Evolutionary conservation across 1,139 yeast genomes (phyloP).

Genomic region (Debaryomycetaceae sp.): DNA sequence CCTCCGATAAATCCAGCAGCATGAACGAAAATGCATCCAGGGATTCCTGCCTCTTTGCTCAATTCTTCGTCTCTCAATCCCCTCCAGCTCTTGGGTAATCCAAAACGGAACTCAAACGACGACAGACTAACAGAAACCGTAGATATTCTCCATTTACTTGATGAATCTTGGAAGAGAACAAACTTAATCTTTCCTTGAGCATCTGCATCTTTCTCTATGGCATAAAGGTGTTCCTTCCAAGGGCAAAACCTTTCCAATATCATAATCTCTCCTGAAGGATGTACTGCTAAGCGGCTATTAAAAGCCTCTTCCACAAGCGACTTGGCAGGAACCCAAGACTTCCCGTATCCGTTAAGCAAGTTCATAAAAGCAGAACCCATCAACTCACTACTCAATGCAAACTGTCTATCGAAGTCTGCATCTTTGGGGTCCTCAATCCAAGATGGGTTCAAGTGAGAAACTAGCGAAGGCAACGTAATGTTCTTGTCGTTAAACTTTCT

Average conservation of each 20-base stretch:
- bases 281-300: slow-evolving; percentile 48
- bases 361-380: slow-evolving; percentile 80
- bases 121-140: slow-evolving; percentile 76
- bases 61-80: slow-evolving; percentile 88
- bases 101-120: slow-evolving; percentile 80
- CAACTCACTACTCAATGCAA: slow-evolving; percentile 67
- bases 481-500: slow-evolving; percentile 30
- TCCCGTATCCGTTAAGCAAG: slow-evolving; percentile 68
- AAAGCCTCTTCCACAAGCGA: slow-evolving; percentile 71
- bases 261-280: slow-evolving; percentile 67
- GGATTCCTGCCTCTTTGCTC: slow-evolving; percentile 68
- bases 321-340: slow-evolving; percentile 91
- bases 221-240: slow-evolving; percentile 91
- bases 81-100: slow-evolving; percentile 89
- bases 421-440: slow-evolving; percentile 74
- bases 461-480: slow-evolving; percentile 77
- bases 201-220: slow-evolving; percentile 61
- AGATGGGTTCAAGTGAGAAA: slow-evolving; percentile 73
- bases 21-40: slow-evolving; percentile 86
- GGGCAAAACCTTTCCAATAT: slow-evolving; percentile 75
- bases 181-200: slow-evolving; percentile 62
- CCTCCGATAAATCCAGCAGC: slow-evolving; percentile 99
- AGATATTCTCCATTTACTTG: slow-evolving; percentile 80
- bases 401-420: slow-evolving; percentile 62
- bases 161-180: slow-evolving; percentile 74